These are phyloP conservation scores for Cutaneotrichosporon spelunceum DNA, from an alignment of 1,284 basidiomycete species.

Conservation along the genomic window DNA sequence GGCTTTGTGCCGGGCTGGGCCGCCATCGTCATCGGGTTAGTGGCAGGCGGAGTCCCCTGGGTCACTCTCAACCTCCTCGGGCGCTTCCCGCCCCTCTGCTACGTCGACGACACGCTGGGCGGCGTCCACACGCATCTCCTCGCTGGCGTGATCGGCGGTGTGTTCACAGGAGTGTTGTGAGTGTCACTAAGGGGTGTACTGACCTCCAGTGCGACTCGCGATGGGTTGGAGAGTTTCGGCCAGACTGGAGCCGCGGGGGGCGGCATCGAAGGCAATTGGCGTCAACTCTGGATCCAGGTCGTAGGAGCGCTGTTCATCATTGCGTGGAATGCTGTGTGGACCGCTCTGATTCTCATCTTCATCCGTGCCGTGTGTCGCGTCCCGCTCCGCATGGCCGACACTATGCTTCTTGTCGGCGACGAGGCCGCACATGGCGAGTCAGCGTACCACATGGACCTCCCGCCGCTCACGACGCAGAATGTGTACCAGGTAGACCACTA, in stretches of 20 bases:
- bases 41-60: not conserved
- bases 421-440: slow-evolving; percentile 3
- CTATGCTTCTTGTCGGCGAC: not conserved
- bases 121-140: slow-evolving; percentile 1
- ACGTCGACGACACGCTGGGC: slow-evolving; percentile 1
- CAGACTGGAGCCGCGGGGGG: not conserved
- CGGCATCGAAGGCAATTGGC: not conserved
- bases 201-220: not conserved
- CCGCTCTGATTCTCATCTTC: not conserved
- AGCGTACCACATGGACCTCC: not conserved
- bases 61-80: slow-evolving; percentile 1
- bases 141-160: not conserved
- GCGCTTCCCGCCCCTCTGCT: not conserved
- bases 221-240: not conserved
- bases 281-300: not conserved
- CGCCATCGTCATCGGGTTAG: not conserved
- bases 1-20: slow-evolving; percentile 1
- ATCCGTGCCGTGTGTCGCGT: not conserved
- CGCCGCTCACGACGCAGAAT: not conserved
- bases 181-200: not conserved
- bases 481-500: not conserved
- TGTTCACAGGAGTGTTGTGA: not conserved
- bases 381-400: not conserved
- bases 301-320: slow-evolving; percentile 1
- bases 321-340: not conserved